These are phyloP conservation scores for Aureobasidium sp. DNA, from an alignment of 2,329 filamentous ascomycete genomes.

Conservation along the genomic window DNA sequence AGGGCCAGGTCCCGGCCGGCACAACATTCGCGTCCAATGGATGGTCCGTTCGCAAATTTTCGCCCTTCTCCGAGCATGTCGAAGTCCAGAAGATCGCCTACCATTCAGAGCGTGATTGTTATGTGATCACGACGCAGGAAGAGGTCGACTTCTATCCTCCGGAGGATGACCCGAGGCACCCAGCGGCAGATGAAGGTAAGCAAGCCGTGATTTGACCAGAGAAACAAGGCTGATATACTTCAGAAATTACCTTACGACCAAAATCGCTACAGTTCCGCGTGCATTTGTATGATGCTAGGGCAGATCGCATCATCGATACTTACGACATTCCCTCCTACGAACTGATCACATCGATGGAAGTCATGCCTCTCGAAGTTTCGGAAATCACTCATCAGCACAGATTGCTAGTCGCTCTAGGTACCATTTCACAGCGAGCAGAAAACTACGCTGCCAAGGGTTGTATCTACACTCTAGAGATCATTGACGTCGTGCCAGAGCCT, in stretches of 20 bases:
- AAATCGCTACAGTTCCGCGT: constrained; percentile 64
- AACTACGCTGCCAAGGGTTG: constrained; percentile 79
- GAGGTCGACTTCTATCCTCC: constrained; percentile 71
- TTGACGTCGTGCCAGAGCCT: constrained; percentile 84
- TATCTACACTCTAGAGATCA: constrained; percentile 86
- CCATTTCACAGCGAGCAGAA: constrained; percentile 79
- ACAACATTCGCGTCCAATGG: constrained; percentile 67
- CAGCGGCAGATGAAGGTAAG: constrained; percentile 67
- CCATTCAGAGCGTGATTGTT: constrained; percentile 66
- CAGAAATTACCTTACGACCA: constrained; percentile 54
- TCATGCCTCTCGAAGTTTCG: constrained; percentile 79
- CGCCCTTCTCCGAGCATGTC: constrained; percentile 47
- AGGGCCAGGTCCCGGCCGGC: constrained; percentile 62
- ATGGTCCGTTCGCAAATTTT: constrained; percentile 66
- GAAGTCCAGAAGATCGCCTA: constrained; percentile 70
- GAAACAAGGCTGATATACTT: constrained; percentile 14
- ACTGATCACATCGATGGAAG: constrained; percentile 72
- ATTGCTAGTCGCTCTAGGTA: constrained; percentile 77
- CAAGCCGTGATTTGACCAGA: neutral
- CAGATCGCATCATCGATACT: constrained; percentile 71
- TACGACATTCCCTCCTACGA: constrained; percentile 68
- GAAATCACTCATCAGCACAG: constrained; percentile 83
- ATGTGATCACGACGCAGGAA: constrained; percentile 66
- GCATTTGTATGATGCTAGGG: constrained; percentile 70
- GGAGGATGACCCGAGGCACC: constrained; percentile 74